Evolutionary conservation across 164 flowering plant species (phyloP), one percentile per base, ranked within the genome.

Genomic region (Akebia trifoliata): DNA sequence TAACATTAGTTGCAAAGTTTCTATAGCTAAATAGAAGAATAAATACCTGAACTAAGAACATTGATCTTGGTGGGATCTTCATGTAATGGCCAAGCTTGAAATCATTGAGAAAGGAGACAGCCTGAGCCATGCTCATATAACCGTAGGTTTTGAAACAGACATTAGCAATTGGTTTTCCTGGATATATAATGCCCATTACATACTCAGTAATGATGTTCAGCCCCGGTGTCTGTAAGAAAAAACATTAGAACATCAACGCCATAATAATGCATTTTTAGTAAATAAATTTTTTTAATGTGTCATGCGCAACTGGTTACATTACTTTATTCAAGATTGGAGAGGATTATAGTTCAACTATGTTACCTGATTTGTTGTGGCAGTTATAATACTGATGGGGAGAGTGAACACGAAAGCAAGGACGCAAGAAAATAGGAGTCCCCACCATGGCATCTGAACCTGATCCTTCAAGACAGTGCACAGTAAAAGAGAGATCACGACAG

Each of bases 311-410:
- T n/a, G n/a, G n/a, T n/a, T n/a, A n/a, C n/a, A n/a, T n/a, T n/a
- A n/a, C n/a, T n/a, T n/a, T n/a, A n/a, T n/a, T n/a, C n/a, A n/a
- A n/a, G n/a, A n/a, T n/a, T n/a, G n/a, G n/a, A n/a, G n/a, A n/a
- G n/a, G n/a, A n/a, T n/a, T n/a, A n/a, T n/a, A n/a, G 8, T 17
- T 18, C 7, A 4, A 28, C 17, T 28, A 9, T 9, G 25, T 17
- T 49, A 81, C 97, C 88, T 76, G 88, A 63, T 90, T 90, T 4
- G 97, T 90, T 8, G 97, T 90, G 59, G 97, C 97, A 8, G 88
- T 82, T 1, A 90, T 90, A 57, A 87, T 75, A 68, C 85, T 78
- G 49, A 90, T 63, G 1, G 97, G 97, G 28, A 90, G 92, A 8
- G 95, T 86, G 60, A 90, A 87, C 8, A 60, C 25, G 10, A 78